Evolutionary conservation across 495 filamentous ascomycete genomes (phyloP).

Genomic region (Ascobolus immersus): DNA sequence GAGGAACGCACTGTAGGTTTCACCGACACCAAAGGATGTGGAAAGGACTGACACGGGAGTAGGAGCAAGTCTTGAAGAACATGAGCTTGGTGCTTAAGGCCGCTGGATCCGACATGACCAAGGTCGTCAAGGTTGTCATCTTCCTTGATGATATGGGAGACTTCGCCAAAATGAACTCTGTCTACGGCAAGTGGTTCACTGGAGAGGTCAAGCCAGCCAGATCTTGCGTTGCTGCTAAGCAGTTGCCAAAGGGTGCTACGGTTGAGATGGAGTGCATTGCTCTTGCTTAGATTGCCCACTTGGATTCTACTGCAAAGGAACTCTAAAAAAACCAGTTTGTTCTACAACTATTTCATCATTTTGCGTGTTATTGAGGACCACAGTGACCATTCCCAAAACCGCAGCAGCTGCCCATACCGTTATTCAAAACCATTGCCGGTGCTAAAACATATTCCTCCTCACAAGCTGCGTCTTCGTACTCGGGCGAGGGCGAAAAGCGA

Average conservation of each 20-base stretch:
- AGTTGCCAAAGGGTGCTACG: constrained; percentile 69
- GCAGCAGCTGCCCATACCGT: too few species aligned
- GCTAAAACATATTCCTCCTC: too few species aligned
- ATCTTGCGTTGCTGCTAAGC: constrained; percentile 73
- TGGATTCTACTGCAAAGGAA: too few species aligned
- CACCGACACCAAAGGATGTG: constrained; percentile 10
- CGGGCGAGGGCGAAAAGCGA: too few species aligned
- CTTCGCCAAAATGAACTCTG: constrained; percentile 55
- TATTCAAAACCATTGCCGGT: too few species aligned
- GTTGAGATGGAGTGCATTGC: constrained; percentile 76
- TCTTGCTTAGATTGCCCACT: background rate
- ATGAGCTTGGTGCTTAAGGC: constrained; percentile 38
- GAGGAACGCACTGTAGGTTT: constrained; percentile 22
- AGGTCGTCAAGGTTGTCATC: constrained; percentile 45
- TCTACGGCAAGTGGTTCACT: constrained; percentile 66
- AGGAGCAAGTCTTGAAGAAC: constrained; percentile 27
- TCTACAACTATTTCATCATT: too few species aligned
- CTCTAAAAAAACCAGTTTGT: too few species aligned
- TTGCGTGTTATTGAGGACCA: too few species aligned
- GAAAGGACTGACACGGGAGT: background rate
- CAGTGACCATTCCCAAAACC: too few species aligned
- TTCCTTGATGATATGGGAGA: constrained; percentile 45
- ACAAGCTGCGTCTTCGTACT: too few species aligned
- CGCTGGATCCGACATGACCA: constrained; percentile 32
- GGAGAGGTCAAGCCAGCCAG: constrained; percentile 54